Evolutionary conservation across 1,284 basidiomycete genomes (phyloP).

Genomic region (Ustilago nuda): DNA sequence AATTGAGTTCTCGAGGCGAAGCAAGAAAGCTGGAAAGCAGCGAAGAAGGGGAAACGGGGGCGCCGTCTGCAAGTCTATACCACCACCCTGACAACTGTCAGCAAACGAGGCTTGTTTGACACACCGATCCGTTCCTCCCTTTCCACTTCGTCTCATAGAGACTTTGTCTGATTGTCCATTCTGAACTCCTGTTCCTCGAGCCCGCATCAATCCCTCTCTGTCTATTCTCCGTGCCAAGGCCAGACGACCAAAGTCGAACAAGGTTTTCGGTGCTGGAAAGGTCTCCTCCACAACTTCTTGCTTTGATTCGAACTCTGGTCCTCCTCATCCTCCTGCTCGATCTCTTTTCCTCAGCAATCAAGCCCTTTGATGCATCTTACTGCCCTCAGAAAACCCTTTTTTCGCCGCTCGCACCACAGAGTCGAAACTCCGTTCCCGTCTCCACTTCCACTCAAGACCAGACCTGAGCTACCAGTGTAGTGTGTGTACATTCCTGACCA

Average conservation of each 20-base stretch:
- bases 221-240: constrained; percentile 4
- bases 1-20: neutral
- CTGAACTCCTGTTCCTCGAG: neutral
- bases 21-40: neutral
- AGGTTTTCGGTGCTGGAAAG: neutral
- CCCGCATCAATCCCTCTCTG: neutral
- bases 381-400: neutral
- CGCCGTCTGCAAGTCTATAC: neutral
- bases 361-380: neutral
- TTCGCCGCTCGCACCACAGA: neutral
- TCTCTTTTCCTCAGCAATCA: neutral
- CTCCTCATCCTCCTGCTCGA: neutral
- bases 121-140: constrained; percentile 1
- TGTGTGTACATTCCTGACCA: no score
- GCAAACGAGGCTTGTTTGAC: constrained; percentile 7
- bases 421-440: constrained; percentile 3
- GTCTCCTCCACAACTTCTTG: neutral
- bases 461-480: no score
- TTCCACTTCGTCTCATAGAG: neutral
- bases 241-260: neutral
- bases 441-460: neutral
- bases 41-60: neutral
- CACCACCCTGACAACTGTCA: constrained; percentile 9
- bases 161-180: neutral
- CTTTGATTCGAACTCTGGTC: neutral